Evolutionary conservation across 352 stramenopile genomes (phyloP).

Genomic region (Pythium utonaiense): DNA sequence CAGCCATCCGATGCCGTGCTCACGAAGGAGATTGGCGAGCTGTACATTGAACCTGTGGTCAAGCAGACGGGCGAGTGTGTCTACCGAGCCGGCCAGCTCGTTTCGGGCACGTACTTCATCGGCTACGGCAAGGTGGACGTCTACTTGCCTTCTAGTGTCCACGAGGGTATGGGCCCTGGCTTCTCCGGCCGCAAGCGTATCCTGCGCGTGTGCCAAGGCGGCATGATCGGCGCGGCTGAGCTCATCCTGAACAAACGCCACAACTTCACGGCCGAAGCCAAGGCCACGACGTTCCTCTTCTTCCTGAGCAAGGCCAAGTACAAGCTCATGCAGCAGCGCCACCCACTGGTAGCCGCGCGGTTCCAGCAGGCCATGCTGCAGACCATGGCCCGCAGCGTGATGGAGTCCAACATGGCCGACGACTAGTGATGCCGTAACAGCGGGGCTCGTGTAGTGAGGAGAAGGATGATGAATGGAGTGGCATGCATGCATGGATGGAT

Average conservation of each 20-base stretch:
- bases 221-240: constrained; percentile 74
- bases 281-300: constrained; percentile 68
- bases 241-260: constrained; percentile 80
- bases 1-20: constrained; percentile 25
- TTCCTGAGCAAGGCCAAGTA: constrained; percentile 77
- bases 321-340: constrained; percentile 57
- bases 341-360: constrained; percentile 61
- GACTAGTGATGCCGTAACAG: too few species aligned
- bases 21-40: constrained; percentile 57
- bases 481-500: too few species aligned
- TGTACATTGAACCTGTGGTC: constrained; percentile 59
- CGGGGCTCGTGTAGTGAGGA: neutral
- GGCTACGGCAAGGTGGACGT: constrained; percentile 84
- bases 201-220: constrained; percentile 73
- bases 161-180: constrained; percentile 74
- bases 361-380: constrained; percentile 86
- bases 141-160: constrained; percentile 75
- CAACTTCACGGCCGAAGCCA: constrained; percentile 76
- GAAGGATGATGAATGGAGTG: neutral
- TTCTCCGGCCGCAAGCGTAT: constrained; percentile 80
- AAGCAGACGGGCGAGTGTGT: constrained; percentile 65
- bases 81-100: constrained; percentile 57
- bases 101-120: constrained; percentile 78
- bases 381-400: constrained; percentile 78
- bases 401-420: constrained; percentile 82